Evolutionary conservation across 768 basidiomycete species (phyloP).

Genomic region (Krasilnikovozyma curviuscula): DNA sequence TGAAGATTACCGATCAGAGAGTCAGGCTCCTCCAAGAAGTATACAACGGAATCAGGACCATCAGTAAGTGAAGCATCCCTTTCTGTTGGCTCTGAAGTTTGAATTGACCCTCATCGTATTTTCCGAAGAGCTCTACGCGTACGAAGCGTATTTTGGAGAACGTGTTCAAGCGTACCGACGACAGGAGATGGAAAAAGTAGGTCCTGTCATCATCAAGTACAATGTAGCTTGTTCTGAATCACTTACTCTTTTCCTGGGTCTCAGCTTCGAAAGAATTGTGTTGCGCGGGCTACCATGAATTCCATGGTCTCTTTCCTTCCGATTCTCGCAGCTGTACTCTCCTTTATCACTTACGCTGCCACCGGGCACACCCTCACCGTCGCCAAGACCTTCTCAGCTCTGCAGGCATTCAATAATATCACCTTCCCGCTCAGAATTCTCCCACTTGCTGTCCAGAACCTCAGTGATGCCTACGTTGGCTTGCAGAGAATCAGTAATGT

Average conservation of each 20-base stretch:
- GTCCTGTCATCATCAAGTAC: no score
- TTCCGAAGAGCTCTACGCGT: constrained; percentile 35
- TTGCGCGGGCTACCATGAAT: constrained; percentile 28
- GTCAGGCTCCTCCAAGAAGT: constrained; percentile 47
- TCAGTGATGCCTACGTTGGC: constrained; percentile 37
- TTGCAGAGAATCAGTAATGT: constrained; percentile 34
- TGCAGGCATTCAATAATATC: constrained; percentile 39
- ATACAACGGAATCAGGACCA: constrained; percentile 45
- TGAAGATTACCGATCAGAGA: constrained; percentile 46
- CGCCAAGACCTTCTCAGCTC: constrained; percentile 38
- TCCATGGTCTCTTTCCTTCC: constrained; percentile 37
- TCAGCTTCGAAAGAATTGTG: constrained; percentile 18
- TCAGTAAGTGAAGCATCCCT: constrained; percentile 26
- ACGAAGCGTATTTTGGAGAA: constrained; percentile 30
- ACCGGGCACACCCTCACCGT: constrained; percentile 38
- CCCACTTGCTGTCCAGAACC: constrained; percentile 36
- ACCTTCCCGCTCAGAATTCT: constrained; percentile 38
- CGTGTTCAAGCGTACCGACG: constrained; percentile 16
- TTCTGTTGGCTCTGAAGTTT: no score
- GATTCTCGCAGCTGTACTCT: constrained; percentile 25
- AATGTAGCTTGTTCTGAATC: no score
- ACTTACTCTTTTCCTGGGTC: no score
- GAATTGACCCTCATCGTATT: no score
- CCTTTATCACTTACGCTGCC: constrained; percentile 43
- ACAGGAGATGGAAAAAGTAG: constrained; percentile 18